Conservation (phyloP, 495 filamentous ascomycete genomes). For the Aspergillus coremiiformis region DNA sequence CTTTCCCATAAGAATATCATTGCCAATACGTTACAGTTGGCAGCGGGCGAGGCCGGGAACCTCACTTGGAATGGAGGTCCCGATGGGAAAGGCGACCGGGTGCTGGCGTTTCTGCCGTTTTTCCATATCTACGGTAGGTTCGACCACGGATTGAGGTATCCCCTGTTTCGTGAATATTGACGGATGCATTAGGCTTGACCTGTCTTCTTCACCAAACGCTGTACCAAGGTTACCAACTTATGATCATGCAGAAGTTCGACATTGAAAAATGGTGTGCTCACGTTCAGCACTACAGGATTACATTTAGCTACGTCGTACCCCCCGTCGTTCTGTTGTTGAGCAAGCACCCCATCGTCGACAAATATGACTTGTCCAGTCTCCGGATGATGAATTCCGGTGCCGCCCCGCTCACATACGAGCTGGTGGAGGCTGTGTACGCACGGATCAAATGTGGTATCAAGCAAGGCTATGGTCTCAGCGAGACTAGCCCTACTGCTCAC, state of each 20-base stretch:
- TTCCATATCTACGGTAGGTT: constrained; percentile 83
- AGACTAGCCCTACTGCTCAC: constrained; percentile 53
- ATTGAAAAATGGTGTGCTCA: constrained; percentile 67
- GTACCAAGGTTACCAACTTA: constrained; percentile 56
- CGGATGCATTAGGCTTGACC: constrained; percentile 55
- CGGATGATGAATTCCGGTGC: constrained; percentile 86
- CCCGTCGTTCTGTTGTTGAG: constrained; percentile 74
- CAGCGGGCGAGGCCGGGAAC: constrained; percentile 50
- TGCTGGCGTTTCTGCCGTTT: constrained; percentile 82
- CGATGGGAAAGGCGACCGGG: constrained; percentile 58
- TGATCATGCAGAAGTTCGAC: constrained; percentile 82
- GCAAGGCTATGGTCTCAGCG: constrained; percentile 87
- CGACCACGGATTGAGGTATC: not conserved
- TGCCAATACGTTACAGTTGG: constrained; percentile 55
- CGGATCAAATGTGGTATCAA: constrained; percentile 69
- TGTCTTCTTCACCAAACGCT: constrained; percentile 57
- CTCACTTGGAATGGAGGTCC: constrained; percentile 52
- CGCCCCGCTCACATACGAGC: constrained; percentile 75
- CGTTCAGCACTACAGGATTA: constrained; percentile 68
- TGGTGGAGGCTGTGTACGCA: constrained; percentile 70
- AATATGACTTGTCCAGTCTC: constrained; percentile 73
- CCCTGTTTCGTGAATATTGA: constrained; percentile 20
- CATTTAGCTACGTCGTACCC: constrained; percentile 76
- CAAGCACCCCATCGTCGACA: constrained; percentile 68
- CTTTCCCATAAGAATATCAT: constrained; percentile 77